phyloP scores from a whole-genome alignment of 345 rosid genomes.

The Ceriops zippeliana region DNA sequence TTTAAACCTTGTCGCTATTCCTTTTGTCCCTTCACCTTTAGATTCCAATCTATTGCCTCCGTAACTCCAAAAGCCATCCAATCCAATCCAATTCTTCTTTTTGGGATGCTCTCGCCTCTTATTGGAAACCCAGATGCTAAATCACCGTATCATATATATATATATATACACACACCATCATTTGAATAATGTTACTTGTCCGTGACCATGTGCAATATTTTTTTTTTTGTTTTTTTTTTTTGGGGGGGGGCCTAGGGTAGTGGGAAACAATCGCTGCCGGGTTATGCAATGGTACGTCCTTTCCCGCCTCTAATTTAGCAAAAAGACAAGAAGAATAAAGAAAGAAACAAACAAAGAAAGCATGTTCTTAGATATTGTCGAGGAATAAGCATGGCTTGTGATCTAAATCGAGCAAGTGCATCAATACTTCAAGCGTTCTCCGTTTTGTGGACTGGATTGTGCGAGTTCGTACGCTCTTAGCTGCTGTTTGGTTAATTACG shows the following conservation, averaged over 20 bases:
- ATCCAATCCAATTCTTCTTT: no score
- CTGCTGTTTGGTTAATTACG: no score
- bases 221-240: background rate
- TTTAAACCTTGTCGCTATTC: conserved; percentile 34
- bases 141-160: no score
- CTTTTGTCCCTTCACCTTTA: conserved; percentile 34
- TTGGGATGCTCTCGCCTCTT: background rate
- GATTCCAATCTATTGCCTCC: background rate
- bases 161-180: no score
- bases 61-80: no score
- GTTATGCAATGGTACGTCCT: background rate
- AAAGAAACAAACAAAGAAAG: background rate
- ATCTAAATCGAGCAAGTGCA: background rate
- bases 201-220: conserved; percentile 6
- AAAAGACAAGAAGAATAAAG: background rate
- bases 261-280: background rate
- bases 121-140: background rate
- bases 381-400: background rate
- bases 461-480: no score
- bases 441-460: background rate
- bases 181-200: background rate
- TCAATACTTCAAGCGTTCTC: background rate
- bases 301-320: conserved; percentile 7
- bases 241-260: background rate
- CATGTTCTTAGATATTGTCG: background rate